These are phyloP conservation scores for Cystobasidium ongulense DNA, from an alignment of 768 basidiomycete genomes.

Conservation along the genomic window DNA sequence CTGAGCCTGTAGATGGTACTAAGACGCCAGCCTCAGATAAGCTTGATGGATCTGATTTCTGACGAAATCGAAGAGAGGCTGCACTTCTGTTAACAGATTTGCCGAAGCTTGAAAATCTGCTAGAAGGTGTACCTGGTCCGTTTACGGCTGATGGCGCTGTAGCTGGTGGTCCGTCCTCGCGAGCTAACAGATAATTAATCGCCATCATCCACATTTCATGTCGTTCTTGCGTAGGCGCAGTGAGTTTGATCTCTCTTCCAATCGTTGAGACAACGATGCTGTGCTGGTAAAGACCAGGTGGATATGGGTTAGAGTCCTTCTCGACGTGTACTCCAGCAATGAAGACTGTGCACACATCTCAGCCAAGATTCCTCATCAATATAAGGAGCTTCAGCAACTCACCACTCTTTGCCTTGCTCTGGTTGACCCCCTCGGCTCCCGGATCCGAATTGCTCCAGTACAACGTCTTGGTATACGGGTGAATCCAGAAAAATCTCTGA, in stretches of 20 bases:
- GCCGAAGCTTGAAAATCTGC: constrained; percentile 16
- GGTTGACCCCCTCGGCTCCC: constrained; percentile 72
- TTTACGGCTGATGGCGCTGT: neutral
- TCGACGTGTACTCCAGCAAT: constrained; percentile 85
- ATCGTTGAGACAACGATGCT: constrained; percentile 87
- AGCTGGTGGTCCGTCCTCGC: constrained; percentile 29
- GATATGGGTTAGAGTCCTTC: constrained; percentile 92
- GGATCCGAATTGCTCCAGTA: constrained; percentile 92
- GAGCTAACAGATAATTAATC: constrained; percentile 1
- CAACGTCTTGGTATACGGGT: constrained; percentile 93
- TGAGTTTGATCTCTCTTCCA: constrained; percentile 95
- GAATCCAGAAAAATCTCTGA: constrained; percentile 96
- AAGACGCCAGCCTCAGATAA: neutral
- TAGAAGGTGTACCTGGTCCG: constrained; percentile 36
- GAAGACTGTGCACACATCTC: constrained; percentile 33
- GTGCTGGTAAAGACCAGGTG: constrained; percentile 83
- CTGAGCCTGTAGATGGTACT: neutral
- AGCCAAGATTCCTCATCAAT: neutral
- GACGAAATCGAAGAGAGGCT: constrained; percentile 16
- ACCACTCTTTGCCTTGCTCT: constrained; percentile 96
- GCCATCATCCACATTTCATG: constrained; percentile 86
- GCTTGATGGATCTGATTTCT: neutral
- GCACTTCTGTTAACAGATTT: constrained; percentile 9
- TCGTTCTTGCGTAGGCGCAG: constrained; percentile 86
- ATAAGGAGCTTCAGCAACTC: constrained; percentile 47